Percentiles rank a stretch among this genome's conserved stretches.
Evolutionary conservation across 768 basidiomycete species (phyloP).

Genomic region (Lyophyllum decastes): DNA sequence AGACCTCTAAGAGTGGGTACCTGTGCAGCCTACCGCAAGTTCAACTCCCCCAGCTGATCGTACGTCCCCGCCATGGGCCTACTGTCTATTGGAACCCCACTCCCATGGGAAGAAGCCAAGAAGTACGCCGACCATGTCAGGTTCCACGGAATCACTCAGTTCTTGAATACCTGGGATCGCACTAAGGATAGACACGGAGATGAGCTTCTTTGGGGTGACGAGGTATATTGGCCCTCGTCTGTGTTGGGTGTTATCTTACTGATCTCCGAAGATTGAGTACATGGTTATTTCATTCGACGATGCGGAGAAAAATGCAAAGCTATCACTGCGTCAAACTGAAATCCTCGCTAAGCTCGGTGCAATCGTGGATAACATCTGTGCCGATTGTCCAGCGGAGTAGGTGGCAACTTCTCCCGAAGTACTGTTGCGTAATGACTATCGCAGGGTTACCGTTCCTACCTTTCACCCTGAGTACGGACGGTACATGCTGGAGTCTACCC

Average conservation of each 20-base stretch:
- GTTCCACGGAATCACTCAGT: slow-evolving; percentile 91
- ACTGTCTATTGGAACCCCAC: slow-evolving; percentile 88
- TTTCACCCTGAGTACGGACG: slow-evolving; percentile 99
- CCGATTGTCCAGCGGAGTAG: slow-evolving; percentile 61
- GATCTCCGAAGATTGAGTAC: slow-evolving; percentile 78
- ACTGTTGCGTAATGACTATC: neutral
- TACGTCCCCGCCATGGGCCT: slow-evolving; percentile 71
- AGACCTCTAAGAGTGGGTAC: slow-evolving; percentile 1
- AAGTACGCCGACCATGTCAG: slow-evolving; percentile 88
- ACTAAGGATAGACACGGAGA: slow-evolving; percentile 91
- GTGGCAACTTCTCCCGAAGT: slow-evolving; percentile 23
- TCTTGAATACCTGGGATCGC: slow-evolving; percentile 89
- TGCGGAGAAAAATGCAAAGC: slow-evolving; percentile 72
- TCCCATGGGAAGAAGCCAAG: slow-evolving; percentile 89
- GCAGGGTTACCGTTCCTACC: slow-evolving; percentile 75
- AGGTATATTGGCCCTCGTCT: slow-evolving; percentile 56
- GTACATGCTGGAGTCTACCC: slow-evolving; percentile 98
- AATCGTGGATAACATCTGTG: slow-evolving; percentile 66
- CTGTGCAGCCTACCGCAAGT: neutral
- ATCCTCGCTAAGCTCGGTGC: slow-evolving; percentile 79
- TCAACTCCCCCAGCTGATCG: neutral
- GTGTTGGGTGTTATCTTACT: slow-evolving; percentile 9
- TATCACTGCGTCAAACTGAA: slow-evolving; percentile 95
- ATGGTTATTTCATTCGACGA: slow-evolving; percentile 90
- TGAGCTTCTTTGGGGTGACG: slow-evolving; percentile 96